Evolutionary conservation across 2,329 filamentous ascomycete species (phyloP).

Genomic region (Aspergillus pseudonomiae): DNA sequence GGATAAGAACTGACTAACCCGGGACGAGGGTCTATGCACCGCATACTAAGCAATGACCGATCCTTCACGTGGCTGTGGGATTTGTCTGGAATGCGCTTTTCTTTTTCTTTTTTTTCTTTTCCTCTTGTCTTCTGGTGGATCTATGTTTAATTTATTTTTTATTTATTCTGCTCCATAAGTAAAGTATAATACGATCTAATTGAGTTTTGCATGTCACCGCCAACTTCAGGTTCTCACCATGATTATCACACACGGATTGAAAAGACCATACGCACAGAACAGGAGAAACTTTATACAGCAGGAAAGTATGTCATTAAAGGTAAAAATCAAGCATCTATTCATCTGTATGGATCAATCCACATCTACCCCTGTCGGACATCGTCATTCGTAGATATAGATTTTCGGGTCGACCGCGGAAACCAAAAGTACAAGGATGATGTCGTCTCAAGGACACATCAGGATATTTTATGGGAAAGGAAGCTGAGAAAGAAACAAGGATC

Average conservation of each 20-base stretch:
- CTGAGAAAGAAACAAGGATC: conserved; percentile 4
- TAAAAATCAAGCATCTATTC: conserved; percentile 5
- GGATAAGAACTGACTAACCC: not conserved
- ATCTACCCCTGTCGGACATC: conserved; percentile 5
- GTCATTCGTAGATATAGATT: not conserved
- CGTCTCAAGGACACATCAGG: not conserved
- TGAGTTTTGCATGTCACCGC: not conserved
- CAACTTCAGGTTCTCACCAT: not conserved
- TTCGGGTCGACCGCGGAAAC: not conserved
- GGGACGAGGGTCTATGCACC: not conserved
- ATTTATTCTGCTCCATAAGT: too few species aligned
- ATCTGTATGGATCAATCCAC: conserved; percentile 2
- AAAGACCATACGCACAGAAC: not conserved
- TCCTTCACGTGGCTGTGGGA: not conserved
- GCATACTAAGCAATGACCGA: not conserved
- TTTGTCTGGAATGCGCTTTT: not conserved
- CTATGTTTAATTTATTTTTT: too few species aligned
- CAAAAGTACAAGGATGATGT: not conserved
- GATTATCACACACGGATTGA: not conserved
- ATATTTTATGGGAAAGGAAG: conserved; percentile 1
- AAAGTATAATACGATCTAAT: not conserved
- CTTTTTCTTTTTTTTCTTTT: not conserved
- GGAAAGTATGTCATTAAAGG: not conserved
- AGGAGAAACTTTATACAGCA: not conserved
- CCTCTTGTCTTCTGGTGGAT: too few species aligned